Conservation (phyloP, 2,329 filamentous ascomycete species). For the Calonectria ilicicola region DNA sequence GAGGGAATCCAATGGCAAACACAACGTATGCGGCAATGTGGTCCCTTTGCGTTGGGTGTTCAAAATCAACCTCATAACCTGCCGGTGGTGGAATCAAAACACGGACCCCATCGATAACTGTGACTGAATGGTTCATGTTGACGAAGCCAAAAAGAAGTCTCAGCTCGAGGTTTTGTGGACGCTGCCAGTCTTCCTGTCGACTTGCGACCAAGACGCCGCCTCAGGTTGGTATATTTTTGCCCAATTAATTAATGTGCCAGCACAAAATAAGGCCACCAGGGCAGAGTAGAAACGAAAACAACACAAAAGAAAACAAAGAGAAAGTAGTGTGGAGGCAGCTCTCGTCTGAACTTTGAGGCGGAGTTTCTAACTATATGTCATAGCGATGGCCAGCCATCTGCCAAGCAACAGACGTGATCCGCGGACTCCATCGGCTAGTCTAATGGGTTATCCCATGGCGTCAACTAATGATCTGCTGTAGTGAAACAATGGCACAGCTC, state of each 20-base stretch:
- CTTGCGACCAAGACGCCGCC: background rate
- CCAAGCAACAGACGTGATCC: too few species aligned
- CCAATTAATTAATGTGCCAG: too few species aligned
- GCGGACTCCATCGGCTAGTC: too few species aligned
- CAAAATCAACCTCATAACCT: conserved; percentile 46
- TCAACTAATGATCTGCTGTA: too few species aligned
- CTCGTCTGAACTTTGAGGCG: background rate
- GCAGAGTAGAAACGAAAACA: too few species aligned
- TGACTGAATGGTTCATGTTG: background rate
- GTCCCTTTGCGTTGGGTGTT: conserved; percentile 35
- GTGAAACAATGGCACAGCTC: too few species aligned
- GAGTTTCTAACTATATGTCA: too few species aligned
- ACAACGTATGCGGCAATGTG: conserved; percentile 34
- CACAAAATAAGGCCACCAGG: too few species aligned
- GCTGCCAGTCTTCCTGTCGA: background rate
- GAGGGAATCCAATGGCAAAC: conserved; percentile 34
- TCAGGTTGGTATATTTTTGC: background rate
- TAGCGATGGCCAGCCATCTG: too few species aligned
- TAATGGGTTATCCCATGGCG: too few species aligned
- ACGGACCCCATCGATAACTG: conserved; percentile 37
- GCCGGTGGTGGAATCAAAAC: conserved; percentile 39
- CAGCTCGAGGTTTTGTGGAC: background rate
- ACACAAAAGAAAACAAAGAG: background rate
- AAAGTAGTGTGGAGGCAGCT: background rate
- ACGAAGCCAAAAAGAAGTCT: background rate